Evolutionary conservation across 805 yeast species (phyloP).

Genomic region (Pichia insulana): DNA sequence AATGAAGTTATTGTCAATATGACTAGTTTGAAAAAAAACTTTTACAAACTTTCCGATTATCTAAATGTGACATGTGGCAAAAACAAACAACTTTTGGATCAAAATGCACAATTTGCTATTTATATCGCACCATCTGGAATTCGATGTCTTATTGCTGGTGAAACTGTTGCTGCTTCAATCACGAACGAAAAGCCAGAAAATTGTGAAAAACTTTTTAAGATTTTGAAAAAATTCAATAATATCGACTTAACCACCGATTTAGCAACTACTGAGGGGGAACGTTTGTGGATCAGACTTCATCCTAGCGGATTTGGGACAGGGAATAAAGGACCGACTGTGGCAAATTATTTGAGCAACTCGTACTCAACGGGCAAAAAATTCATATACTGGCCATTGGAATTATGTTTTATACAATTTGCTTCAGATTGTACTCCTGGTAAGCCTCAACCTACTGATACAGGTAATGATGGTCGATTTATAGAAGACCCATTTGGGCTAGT

Average conservation of each 20-base stretch:
- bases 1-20: constrained; percentile 37
- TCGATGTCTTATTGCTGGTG: constrained; percentile 29
- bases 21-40: constrained; percentile 15
- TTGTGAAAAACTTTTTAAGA: constrained; percentile 13
- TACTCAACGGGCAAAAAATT: constrained; percentile 36
- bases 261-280: constrained; percentile 16
- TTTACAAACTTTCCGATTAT: constrained; percentile 17
- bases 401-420: constrained; percentile 52
- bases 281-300: constrained; percentile 53
- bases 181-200: constrained; percentile 35
- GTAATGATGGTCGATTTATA: constrained; percentile 8
- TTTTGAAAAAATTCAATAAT: constrained; percentile 25
- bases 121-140: constrained; percentile 52
- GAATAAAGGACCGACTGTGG: constrained; percentile 55
- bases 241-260: constrained; percentile 10
- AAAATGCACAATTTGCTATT: constrained; percentile 26
- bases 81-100: constrained; percentile 4
- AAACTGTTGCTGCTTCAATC: constrained; percentile 26
- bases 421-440: constrained; percentile 13
- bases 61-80: constrained; percentile 6
- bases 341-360: constrained; percentile 38
- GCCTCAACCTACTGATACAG: background rate
- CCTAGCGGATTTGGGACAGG: constrained; percentile 64
- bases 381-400: constrained; percentile 64
- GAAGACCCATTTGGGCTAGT: constrained; percentile 22